These are phyloP conservation scores for Emergomyces africanus DNA, from an alignment of 2,329 filamentous ascomycete species.

Conservation along the genomic window DNA sequence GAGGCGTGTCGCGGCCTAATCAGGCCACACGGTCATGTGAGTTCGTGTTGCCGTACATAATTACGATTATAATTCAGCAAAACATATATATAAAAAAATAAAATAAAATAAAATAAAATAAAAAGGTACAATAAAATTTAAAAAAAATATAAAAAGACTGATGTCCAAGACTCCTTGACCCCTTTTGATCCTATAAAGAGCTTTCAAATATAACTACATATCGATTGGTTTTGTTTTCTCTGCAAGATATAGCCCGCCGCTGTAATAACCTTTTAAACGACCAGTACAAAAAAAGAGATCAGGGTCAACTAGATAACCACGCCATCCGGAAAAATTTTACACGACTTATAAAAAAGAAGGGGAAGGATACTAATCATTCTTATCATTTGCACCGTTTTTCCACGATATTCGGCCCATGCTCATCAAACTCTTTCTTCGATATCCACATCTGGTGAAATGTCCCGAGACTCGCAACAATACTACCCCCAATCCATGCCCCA, in stretches of 20 bases:
- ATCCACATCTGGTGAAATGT: conserved; percentile 99
- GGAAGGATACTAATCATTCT: neutral
- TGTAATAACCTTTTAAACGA: neutral
- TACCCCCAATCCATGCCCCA: conserved; percentile 91
- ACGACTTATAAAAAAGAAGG: neutral
- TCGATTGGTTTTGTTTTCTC: neutral
- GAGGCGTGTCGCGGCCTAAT: neutral
- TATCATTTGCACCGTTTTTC: conserved; percentile 87
- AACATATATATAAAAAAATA: too few species aligned
- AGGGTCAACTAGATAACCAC: neutral
- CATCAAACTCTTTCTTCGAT: conserved; percentile 91
- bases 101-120: too few species aligned
- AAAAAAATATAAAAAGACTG: too few species aligned
- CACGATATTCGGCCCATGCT: conserved; percentile 79
- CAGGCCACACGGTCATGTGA: neutral
- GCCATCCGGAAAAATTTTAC: neutral
- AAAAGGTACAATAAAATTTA: neutral
- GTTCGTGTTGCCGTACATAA: too few species aligned
- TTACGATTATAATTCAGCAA: too few species aligned
- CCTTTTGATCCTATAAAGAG: neutral
- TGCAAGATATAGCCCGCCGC: neutral
- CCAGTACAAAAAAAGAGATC: neutral
- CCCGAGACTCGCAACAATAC: conserved; percentile 85
- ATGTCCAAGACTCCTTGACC: neutral
- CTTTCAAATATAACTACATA: neutral